phyloP scores from a whole-genome alignment of 805 yeast genomes.

The Starmerella apicola region DNA sequence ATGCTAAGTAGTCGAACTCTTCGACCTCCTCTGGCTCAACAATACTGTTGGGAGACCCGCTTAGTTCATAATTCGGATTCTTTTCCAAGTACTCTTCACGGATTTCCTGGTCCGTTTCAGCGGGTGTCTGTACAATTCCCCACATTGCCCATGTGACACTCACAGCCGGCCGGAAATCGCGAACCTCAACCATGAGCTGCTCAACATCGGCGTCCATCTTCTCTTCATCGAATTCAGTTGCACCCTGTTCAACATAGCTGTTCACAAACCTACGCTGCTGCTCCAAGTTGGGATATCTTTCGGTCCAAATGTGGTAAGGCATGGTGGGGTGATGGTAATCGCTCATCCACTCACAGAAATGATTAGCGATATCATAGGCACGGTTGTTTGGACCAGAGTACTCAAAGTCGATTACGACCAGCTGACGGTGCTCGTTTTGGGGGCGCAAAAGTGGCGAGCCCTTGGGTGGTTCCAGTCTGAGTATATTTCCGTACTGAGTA shows the following conservation, averaged over 20 bases:
- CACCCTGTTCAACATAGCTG: conserved; percentile 57
- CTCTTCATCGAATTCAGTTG: conserved; percentile 24
- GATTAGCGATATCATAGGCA: conserved; percentile 84
- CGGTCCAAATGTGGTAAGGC: conserved; percentile 42
- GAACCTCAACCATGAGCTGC: conserved; percentile 48
- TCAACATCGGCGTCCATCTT: conserved; percentile 36
- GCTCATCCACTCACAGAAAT: conserved; percentile 94
- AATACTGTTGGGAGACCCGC: conserved; percentile 8
- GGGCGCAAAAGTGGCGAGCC: conserved; percentile 41
- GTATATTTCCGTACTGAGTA: conserved; percentile 87
- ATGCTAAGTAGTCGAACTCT: conserved; percentile 61
- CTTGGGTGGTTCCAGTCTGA: conserved; percentile 42
- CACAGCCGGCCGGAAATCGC: conserved; percentile 70
- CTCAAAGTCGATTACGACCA: conserved; percentile 93
- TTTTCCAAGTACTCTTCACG: conserved; percentile 26
- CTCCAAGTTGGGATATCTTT: conserved; percentile 52
- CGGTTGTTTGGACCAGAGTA: conserved; percentile 85
- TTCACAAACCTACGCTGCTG: conserved; percentile 60
- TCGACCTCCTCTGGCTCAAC: conserved; percentile 17
- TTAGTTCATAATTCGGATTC: conserved; percentile 28
- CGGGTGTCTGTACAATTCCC: conserved; percentile 76
- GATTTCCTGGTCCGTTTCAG: conserved; percentile 35
- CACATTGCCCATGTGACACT: conserved; percentile 77
- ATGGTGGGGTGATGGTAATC: conserved; percentile 61
- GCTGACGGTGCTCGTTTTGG: conserved; percentile 46